Evolutionary conservation across 2,329 filamentous ascomycete species (phyloP).

Genomic region (Xylariaceae sp.): DNA sequence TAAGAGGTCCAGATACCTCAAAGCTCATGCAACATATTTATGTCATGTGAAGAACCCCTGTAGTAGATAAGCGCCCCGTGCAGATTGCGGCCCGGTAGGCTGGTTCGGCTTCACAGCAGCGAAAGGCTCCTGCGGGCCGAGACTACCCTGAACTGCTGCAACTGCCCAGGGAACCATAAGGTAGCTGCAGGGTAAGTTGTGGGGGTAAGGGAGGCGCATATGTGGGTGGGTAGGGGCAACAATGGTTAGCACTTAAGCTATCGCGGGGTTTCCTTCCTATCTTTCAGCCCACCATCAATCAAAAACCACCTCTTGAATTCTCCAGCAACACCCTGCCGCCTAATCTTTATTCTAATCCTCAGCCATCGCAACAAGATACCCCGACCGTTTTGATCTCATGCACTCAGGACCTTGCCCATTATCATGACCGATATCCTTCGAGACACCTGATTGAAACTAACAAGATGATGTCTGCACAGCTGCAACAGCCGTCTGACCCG

Average conservation of each 20-base stretch:
- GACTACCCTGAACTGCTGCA: not conserved
- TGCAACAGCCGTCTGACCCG: constrained; percentile 23
- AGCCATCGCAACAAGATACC: not conserved
- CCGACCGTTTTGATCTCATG: not conserved
- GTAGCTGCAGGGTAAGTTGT: not conserved
- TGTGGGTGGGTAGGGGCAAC: constrained; percentile 1
- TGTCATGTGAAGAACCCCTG: too few relatives aligned
- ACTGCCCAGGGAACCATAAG: not conserved
- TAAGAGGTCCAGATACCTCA: too few relatives aligned
- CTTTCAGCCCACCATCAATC: not conserved
- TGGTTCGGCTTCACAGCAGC: too few relatives aligned
- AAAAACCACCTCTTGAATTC: not conserved
- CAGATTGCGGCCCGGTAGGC: too few relatives aligned
- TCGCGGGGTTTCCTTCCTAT: too few relatives aligned
- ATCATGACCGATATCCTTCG: constrained; percentile 14
- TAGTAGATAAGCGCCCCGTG: too few relatives aligned
- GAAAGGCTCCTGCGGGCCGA: too few relatives aligned
- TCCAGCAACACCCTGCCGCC: not conserved
- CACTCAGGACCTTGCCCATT: not conserved
- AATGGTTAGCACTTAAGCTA: not conserved
- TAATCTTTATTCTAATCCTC: too few relatives aligned
- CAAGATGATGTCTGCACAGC: constrained; percentile 32
- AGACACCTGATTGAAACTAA: not conserved
- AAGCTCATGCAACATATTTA: too few relatives aligned
- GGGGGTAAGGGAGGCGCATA: constrained; percentile 8